Conservation (phyloP, 495 filamentous ascomycete genomes). For the Penicillium angulare region DNA sequence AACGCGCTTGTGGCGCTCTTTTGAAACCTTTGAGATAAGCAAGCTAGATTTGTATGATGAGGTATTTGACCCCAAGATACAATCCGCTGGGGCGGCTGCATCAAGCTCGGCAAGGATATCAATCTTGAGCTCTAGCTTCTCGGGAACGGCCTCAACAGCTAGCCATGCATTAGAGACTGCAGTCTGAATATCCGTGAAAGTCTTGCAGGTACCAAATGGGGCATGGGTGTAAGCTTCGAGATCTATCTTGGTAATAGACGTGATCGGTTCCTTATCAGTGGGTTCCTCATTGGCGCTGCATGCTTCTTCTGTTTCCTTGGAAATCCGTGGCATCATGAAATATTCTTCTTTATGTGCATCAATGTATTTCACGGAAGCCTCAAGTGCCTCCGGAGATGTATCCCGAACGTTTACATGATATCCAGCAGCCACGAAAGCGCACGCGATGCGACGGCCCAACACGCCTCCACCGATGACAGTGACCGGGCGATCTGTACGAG, state of each 20-base stretch:
- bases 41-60: slow-evolving; percentile 46
- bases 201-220: not conserved
- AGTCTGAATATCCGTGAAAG: not conserved
- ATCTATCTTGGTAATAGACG: not conserved
- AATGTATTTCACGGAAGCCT: not conserved
- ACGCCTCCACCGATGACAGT: slow-evolving; percentile 46
- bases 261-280: no score
- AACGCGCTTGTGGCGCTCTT: slow-evolving; percentile 28
- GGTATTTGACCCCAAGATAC: slow-evolving; percentile 53
- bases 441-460: slow-evolving; percentile 47
- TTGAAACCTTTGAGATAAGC: slow-evolving; percentile 43
- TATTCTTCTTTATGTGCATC: not conserved
- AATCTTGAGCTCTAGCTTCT: slow-evolving; percentile 51
- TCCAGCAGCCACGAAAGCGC: slow-evolving; percentile 40
- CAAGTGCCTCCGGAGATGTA: slow-evolving; percentile 7
- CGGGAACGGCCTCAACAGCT: slow-evolving; percentile 55
- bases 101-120: slow-evolving; percentile 49
- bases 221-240: not conserved
- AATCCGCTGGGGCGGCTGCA: slow-evolving; percentile 34
- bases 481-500: slow-evolving; percentile 31
- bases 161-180: slow-evolving; percentile 43
- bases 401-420: slow-evolving; percentile 45
- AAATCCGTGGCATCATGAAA: not conserved
- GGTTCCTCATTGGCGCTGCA: not conserved
- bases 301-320: not conserved